Evolutionary conservation across 2,329 filamentous ascomycete genomes (phyloP).

Genomic region (Ramichloridium luteum): DNA sequence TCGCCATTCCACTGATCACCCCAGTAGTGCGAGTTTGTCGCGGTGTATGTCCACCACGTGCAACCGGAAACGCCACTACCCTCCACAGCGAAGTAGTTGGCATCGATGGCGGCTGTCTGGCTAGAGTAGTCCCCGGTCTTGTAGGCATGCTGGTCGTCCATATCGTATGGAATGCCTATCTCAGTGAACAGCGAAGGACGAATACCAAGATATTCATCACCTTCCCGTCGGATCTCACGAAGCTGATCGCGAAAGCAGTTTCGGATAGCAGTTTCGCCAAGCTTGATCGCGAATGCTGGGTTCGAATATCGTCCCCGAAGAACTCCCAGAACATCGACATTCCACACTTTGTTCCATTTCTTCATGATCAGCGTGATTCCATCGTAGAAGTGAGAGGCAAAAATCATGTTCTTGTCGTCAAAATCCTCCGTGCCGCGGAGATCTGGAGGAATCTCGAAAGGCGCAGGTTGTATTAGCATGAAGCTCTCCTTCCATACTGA

Average conservation of each 20-base stretch:
- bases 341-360: constrained; percentile 97
- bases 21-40: constrained; percentile 71
- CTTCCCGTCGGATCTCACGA: constrained; percentile 69
- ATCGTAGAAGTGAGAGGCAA: constrained; percentile 93
- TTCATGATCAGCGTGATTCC: constrained; percentile 95
- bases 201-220: constrained; percentile 72
- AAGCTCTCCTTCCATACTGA: constrained; percentile 66
- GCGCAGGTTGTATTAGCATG: constrained; percentile 82
- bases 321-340: constrained; percentile 88
- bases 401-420: constrained; percentile 81
- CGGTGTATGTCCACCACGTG: constrained; percentile 77
- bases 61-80: constrained; percentile 73
- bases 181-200: constrained; percentile 87
- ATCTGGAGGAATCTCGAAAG: constrained; percentile 77
- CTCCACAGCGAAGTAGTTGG: constrained; percentile 88
- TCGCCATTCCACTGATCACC: constrained; percentile 98
- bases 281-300: constrained; percentile 81
- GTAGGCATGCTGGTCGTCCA: constrained; percentile 94
- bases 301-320: constrained; percentile 78
- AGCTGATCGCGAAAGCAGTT: constrained; percentile 89
- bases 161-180: constrained; percentile 96
- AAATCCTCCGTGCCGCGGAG: constrained; percentile 72
- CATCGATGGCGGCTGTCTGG: constrained; percentile 84
- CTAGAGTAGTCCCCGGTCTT: constrained; percentile 90
- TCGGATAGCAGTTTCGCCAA: constrained; percentile 85